Evolutionary conservation across 1,284 basidiomycete genomes (phyloP).

Genomic region (Schizopora paradoxa): DNA sequence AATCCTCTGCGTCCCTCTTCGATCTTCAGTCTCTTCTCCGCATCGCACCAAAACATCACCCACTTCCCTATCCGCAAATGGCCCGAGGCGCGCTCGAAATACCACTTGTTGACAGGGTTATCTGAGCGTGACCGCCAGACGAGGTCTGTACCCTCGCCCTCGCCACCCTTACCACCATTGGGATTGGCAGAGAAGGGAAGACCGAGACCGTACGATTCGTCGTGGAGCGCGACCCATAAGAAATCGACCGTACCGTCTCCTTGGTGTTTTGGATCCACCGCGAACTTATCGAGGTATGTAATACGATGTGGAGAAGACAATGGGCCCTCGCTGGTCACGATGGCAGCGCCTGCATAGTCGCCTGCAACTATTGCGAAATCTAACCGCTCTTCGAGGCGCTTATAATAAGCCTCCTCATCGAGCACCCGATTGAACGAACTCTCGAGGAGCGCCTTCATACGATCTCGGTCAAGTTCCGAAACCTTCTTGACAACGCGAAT

Average conservation of each 20-base stretch:
- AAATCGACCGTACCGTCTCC: slow-evolving; percentile 99
- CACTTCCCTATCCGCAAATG: slow-evolving; percentile 81
- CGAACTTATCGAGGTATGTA: slow-evolving; percentile 98
- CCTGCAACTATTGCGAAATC: slow-evolving; percentile 96
- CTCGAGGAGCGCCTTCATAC: slow-evolving; percentile 81
- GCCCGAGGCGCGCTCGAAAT: slow-evolving; percentile 93
- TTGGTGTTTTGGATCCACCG: slow-evolving; percentile 90
- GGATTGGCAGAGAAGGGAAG: slow-evolving; percentile 93
- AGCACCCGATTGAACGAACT: slow-evolving; percentile 79
- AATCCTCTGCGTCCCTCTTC: slow-evolving; percentile 59
- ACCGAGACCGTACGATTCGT: slow-evolving; percentile 96
- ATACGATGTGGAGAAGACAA: slow-evolving; percentile 43
- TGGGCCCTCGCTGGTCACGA: slow-evolving; percentile 81
- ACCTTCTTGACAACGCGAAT: slow-evolving; percentile 75
- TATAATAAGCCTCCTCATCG: slow-evolving; percentile 73
- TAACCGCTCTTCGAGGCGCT: slow-evolving; percentile 67
- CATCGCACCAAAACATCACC: slow-evolving; percentile 99
- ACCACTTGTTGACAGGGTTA: slow-evolving; percentile 99
- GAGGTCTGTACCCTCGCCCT: slow-evolving; percentile 87
- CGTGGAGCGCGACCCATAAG: slow-evolving; percentile 96
- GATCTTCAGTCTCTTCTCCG: slow-evolving; percentile 73
- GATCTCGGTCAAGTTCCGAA: slow-evolving; percentile 65
- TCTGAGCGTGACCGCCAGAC: slow-evolving; percentile 92
- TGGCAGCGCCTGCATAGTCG: slow-evolving; percentile 92
- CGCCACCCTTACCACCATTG: slow-evolving; percentile 86